phyloP scores from a whole-genome alignment of 1,284 basidiomycete species.

The Ceratobasidium theobromae region DNA sequence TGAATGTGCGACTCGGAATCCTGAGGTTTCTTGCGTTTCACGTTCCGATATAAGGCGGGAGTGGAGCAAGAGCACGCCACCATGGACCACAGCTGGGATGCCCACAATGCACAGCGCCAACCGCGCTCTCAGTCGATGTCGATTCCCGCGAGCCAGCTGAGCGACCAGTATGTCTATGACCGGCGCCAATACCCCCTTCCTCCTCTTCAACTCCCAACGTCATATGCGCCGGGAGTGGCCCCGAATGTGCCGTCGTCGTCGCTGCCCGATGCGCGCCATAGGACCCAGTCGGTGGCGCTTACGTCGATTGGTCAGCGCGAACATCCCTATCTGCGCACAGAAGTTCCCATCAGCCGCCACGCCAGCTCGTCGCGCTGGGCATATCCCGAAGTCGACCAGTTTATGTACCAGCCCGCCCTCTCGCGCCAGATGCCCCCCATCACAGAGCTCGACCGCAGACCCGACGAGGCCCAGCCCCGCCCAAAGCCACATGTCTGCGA shows the following conservation, averaged over 20 bases:
- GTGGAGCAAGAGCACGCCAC: not conserved
- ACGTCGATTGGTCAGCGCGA: conserved; percentile 22
- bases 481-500: conserved; percentile 32
- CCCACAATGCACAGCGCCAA: no score
- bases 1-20: not conserved
- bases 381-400: not conserved
- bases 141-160: conserved; percentile 1
- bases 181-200: no score
- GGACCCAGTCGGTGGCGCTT: conserved; percentile 17
- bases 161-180: conserved; percentile 3
- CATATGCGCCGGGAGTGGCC: no score
- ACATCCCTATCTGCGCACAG: no score
- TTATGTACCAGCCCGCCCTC: conserved; percentile 1
- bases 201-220: no score
- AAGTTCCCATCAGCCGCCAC: not conserved
- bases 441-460: conserved; percentile 3
- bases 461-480: conserved; percentile 12
- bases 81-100: no score
- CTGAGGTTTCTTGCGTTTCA: not conserved
- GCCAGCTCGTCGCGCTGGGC: no score
- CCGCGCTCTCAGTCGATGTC: conserved; percentile 24
- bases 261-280: not conserved
- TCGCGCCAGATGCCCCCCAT: conserved; percentile 12
- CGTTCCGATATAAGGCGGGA: not conserved
- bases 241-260: conserved; percentile 17